Evolutionary conservation across 192 early-diverging fungal species (phyloP).

Genomic region (Martensiomyces pterosporus): DNA sequence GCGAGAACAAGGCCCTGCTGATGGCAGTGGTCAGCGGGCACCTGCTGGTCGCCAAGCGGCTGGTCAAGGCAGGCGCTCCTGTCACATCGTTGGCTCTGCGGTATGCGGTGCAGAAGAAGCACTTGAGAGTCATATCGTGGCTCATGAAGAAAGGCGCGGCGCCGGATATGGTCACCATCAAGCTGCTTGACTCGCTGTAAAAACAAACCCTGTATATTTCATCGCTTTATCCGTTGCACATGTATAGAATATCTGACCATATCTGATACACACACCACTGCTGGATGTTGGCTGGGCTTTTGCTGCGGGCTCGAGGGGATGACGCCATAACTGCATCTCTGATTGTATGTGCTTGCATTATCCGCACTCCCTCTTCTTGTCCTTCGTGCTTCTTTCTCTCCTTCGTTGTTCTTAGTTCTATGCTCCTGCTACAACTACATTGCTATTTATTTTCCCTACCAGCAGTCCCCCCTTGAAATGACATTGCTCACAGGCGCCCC

Average conservation of each 20-base stretch:
- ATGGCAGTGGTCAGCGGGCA: slow-evolving; percentile 47
- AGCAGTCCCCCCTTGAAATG: not conserved
- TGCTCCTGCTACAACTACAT: no score
- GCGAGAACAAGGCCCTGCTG: slow-evolving; percentile 44
- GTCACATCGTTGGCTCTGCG: slow-evolving; percentile 36
- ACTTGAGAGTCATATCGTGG: slow-evolving; percentile 17
- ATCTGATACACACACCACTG: no score
- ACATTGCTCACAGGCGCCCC: not conserved
- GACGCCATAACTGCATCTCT: no score
- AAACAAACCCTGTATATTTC: no score
- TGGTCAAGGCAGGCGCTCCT: slow-evolving; percentile 42
- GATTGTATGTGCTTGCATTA: no score
- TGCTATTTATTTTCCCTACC: not conserved
- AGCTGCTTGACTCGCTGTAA: slow-evolving; percentile 25
- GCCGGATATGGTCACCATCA: slow-evolving; percentile 46
- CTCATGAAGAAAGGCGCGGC: slow-evolving; percentile 40
- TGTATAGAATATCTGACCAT: no score
- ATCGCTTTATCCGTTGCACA: no score
- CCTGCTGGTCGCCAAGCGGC: slow-evolving; percentile 26
- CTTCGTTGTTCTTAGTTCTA: not conserved
- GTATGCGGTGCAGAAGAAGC: slow-evolving; percentile 47
- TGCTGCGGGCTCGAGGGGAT: no score
- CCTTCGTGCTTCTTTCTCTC: not conserved
- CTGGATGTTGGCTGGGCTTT: no score
- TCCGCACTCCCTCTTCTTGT: not conserved